These are phyloP conservation scores for Serpula lacrymans DNA, from an alignment of 768 basidiomycete species.

Conservation along the genomic window DNA sequence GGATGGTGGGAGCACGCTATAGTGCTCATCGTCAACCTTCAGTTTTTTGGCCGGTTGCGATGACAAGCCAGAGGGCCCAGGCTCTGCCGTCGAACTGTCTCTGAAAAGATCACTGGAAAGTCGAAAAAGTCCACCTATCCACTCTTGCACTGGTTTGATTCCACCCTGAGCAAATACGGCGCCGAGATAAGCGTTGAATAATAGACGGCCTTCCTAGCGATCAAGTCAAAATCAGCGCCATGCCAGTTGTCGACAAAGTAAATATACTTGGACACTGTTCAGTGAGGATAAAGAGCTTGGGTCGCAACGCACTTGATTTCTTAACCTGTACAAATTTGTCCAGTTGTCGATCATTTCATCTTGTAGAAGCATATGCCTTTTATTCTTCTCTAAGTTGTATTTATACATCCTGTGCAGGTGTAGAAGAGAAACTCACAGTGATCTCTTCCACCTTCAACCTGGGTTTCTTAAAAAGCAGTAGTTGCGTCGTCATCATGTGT, in stretches of 20 bases:
- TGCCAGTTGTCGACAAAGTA: constrained; percentile 2
- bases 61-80: constrained; percentile 22
- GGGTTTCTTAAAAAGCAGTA: constrained; percentile 50
- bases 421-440: constrained; percentile 35
- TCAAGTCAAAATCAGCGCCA: constrained; percentile 11
- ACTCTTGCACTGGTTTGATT: constrained; percentile 46
- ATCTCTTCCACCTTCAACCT: constrained; percentile 47
- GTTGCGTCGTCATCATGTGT: constrained; percentile 41
- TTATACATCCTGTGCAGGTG: constrained; percentile 14
- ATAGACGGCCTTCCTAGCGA: constrained; percentile 47
- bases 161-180: constrained; percentile 59
- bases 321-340: constrained; percentile 34
- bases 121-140: constrained; percentile 47
- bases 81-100: constrained; percentile 11
- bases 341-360: constrained; percentile 33
- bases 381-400: constrained; percentile 16
- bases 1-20: constrained; percentile 27
- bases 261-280: constrained; percentile 36
- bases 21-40: constrained; percentile 27
- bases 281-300: constrained; percentile 22
- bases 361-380: constrained; percentile 24
- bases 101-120: constrained; percentile 17
- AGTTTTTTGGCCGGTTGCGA: constrained; percentile 26
- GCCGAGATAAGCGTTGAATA: constrained; percentile 69
- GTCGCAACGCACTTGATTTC: constrained; percentile 31